Evolutionary conservation across 768 basidiomycete species (phyloP).

Genomic region (Pulveroboletus sp.): DNA sequence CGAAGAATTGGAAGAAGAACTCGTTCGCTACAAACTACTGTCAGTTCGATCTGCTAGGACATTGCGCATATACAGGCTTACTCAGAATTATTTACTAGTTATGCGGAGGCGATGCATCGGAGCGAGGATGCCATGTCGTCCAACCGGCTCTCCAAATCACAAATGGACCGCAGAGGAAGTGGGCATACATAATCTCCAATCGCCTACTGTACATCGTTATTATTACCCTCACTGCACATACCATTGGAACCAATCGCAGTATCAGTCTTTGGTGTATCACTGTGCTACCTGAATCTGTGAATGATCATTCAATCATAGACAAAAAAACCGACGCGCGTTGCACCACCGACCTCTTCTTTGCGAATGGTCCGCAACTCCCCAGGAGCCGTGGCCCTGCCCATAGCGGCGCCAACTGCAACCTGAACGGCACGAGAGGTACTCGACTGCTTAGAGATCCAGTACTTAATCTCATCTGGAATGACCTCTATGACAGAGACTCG

Average conservation of each 20-base stretch:
- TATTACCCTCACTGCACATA: slow-evolving; percentile 12
- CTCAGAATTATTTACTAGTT: slow-evolving; percentile 26
- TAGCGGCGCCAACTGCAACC: slow-evolving; percentile 51
- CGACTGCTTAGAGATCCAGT: slow-evolving; percentile 68
- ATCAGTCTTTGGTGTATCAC: slow-evolving; percentile 7
- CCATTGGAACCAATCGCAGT: slow-evolving; percentile 5
- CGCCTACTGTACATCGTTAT: neutral
- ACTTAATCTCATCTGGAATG: slow-evolving; percentile 73
- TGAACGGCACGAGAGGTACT: slow-evolving; percentile 55
- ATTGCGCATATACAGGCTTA: neutral
- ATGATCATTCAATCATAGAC: neutral
- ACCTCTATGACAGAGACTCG: slow-evolving; percentile 77
- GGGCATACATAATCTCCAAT: slow-evolving; percentile 6
- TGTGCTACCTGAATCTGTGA: slow-evolving; percentile 19
- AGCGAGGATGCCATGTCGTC: slow-evolving; percentile 68
- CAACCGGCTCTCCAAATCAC: slow-evolving; percentile 47
- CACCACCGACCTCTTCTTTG: slow-evolving; percentile 61
- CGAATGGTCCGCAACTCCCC: slow-evolving; percentile 77
- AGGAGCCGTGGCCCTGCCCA: slow-evolving; percentile 59
- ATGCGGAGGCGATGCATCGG: slow-evolving; percentile 74
- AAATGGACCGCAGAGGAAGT: slow-evolving; percentile 16
- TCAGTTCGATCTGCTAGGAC: slow-evolving; percentile 24
- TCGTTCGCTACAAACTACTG: slow-evolving; percentile 93
- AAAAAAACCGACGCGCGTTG: neutral
- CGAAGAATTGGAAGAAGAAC: slow-evolving; percentile 90